These are phyloP conservation scores for Escovopsis weberi DNA, from an alignment of 2,329 filamentous ascomycete species.

Conservation along the genomic window DNA sequence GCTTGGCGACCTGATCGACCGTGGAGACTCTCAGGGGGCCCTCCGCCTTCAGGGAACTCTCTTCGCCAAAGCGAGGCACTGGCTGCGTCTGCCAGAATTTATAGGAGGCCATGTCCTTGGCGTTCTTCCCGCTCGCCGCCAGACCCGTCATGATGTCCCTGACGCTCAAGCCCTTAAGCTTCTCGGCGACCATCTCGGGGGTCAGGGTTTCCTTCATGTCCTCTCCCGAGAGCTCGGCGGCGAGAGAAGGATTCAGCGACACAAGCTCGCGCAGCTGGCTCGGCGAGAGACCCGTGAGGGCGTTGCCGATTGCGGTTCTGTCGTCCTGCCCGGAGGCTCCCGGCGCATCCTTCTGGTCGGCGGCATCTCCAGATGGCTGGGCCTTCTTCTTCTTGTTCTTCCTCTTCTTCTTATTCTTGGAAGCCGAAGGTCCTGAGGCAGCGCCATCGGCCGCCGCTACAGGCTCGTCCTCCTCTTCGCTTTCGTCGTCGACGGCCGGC, in stretches of 20 bases:
- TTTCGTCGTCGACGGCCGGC: slow-evolving; percentile 27
- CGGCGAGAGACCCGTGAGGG: slow-evolving; percentile 37
- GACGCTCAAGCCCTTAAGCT: slow-evolving; percentile 48
- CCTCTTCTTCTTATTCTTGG: slow-evolving; percentile 43
- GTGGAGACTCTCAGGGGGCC: slow-evolving; percentile 74
- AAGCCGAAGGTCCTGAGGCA: slow-evolving; percentile 12
- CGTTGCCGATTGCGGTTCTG: slow-evolving; percentile 16
- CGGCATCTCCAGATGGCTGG: slow-evolving; percentile 25
- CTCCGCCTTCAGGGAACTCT: slow-evolving; percentile 45
- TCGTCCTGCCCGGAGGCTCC: slow-evolving; percentile 12
- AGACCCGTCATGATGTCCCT: slow-evolving; percentile 61
- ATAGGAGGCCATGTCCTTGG: slow-evolving; percentile 92
- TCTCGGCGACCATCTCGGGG: slow-evolving; percentile 31
- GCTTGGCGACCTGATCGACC: slow-evolving; percentile 62
- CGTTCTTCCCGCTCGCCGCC: slow-evolving; percentile 70
- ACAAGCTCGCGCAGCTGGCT: slow-evolving; percentile 52
- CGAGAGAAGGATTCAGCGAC: slow-evolving; percentile 57
- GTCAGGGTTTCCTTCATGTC: slow-evolving; percentile 21
- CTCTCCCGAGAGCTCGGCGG: slow-evolving; percentile 35
- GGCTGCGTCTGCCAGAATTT: slow-evolving; percentile 99
- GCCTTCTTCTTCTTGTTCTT: slow-evolving; percentile 51
- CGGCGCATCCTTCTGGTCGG: slow-evolving; percentile 24
- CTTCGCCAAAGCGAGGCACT: slow-evolving; percentile 66
- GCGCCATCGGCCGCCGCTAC: slow-evolving; percentile 21
- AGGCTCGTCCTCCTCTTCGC: slow-evolving; percentile 29